A percentile compares a stretch with the other conserved stretches of the same genome.
These are phyloP conservation scores for Hyphodiscus sp. DNA, from an alignment of 2,329 filamentous ascomycete species.

Conservation along the genomic window DNA sequence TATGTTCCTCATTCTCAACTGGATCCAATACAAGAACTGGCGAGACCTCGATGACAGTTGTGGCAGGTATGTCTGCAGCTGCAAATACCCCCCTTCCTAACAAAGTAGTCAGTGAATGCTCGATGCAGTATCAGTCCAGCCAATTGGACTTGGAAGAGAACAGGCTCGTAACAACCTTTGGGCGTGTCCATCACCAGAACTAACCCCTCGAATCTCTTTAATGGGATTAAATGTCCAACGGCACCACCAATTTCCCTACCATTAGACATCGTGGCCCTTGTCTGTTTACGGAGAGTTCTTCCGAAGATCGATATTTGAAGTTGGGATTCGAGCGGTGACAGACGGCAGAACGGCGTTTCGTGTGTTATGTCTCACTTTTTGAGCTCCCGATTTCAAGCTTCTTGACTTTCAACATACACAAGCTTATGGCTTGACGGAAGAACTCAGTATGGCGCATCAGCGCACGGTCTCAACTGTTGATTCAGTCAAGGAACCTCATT, in stretches of 20 bases:
- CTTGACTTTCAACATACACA: neutral
- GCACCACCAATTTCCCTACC: neutral
- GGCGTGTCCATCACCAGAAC: slow-evolving; percentile 41
- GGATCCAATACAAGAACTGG: slow-evolving; percentile 44
- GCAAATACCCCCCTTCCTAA: slow-evolving; percentile 49
- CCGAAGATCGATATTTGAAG: neutral
- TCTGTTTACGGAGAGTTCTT: neutral
- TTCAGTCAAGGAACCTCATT: slow-evolving; percentile 64
- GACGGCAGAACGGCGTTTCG: slow-evolving; percentile 11
- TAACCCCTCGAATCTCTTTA: slow-evolving; percentile 37
- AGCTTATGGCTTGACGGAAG: slow-evolving; percentile 16
- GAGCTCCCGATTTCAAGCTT: neutral
- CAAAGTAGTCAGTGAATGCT: neutral
- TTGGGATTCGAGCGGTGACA: slow-evolving; percentile 11
- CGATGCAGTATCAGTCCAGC: neutral
- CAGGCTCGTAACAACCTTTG: slow-evolving; percentile 37
- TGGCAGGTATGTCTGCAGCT: slow-evolving; percentile 36
- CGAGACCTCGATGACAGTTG: slow-evolving; percentile 44
- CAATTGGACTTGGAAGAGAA: neutral
- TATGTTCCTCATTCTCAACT: slow-evolving; percentile 41
- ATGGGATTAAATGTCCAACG: slow-evolving; percentile 18
- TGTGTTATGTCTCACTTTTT: too few relatives aligned
- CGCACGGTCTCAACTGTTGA: slow-evolving; percentile 24
- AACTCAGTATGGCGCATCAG: slow-evolving; percentile 27
- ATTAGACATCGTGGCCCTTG: neutral